phyloP scores from a whole-genome alignment of 139 green algal species.

The Chlorella sp. region DNA sequence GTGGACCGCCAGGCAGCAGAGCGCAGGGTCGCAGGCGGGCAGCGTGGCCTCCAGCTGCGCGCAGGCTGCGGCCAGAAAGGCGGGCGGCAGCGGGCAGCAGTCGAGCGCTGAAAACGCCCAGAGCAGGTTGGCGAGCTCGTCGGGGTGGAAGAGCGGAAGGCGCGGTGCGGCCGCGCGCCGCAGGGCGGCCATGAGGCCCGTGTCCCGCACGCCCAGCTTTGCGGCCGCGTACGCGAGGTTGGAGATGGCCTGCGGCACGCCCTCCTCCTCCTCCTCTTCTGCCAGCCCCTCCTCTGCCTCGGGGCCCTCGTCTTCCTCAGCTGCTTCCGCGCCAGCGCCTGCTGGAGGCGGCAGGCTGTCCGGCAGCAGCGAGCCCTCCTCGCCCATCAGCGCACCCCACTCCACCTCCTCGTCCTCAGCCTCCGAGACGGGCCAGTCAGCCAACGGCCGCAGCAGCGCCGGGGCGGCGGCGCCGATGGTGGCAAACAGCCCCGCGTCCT shows the following conservation, averaged over 20 bases:
- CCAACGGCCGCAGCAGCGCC: no score
- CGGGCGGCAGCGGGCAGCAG: not conserved
- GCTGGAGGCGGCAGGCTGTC: not conserved
- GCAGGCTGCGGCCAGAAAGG: not conserved
- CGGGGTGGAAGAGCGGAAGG: conserved; percentile 35
- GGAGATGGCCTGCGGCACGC: conserved; percentile 27
- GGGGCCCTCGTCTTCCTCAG: no score
- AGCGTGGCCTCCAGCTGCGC: conserved; percentile 1
- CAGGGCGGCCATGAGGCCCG: conserved; percentile 35
- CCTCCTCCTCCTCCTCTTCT: not conserved
- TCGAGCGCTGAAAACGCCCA: no score
- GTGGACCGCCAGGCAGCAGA: conserved; percentile 28
- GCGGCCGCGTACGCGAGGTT: conserved; percentile 48
- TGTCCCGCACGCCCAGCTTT: conserved; percentile 41
- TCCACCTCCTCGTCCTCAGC: not conserved
- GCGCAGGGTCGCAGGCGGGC: conserved; percentile 13
- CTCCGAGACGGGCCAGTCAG: no score
- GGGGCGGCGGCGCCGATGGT: not conserved
- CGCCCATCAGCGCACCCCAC: not conserved
- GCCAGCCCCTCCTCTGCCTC: no score
- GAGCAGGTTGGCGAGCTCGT: conserved; percentile 51
- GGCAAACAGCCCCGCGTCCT: not conserved
- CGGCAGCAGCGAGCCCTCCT: not conserved
- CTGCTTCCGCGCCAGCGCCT: not conserved
- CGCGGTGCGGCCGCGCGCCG: conserved; percentile 8